Conservation (phyloP, 306 rosid species). For the Sicyos edulis region DNA sequence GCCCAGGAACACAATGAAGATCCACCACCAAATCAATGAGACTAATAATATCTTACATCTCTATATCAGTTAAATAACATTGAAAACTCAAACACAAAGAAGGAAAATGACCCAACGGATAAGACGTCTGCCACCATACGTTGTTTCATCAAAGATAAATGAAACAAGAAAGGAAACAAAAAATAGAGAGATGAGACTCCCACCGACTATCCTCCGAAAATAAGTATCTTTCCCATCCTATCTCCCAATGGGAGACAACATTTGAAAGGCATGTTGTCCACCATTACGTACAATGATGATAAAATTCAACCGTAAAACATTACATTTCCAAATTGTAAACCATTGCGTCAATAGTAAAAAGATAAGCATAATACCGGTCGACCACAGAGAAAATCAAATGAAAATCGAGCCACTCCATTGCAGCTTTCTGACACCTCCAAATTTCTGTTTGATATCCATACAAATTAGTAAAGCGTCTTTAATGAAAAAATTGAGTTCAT, state of each 20-base stretch:
- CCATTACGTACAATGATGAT: not conserved
- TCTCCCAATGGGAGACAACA: not conserved
- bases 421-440: constrained; percentile 81
- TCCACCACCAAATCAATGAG: too few relatives aligned
- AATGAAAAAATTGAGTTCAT: constrained; percentile 20
- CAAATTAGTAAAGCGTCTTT: constrained; percentile 17
- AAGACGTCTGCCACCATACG: too few relatives aligned
- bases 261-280: not conserved
- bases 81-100: too few relatives aligned
- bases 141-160: too few relatives aligned
- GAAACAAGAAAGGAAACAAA: too few relatives aligned
- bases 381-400: constrained; percentile 85
- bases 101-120: too few relatives aligned
- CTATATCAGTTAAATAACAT: too few relatives aligned
- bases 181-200: too few relatives aligned
- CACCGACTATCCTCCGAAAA: too few relatives aligned
- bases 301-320: not conserved
- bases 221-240: too few relatives aligned
- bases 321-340: not conserved
- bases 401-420: constrained; percentile 72
- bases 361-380: constrained; percentile 57
- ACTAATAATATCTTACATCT: too few relatives aligned
- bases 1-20: too few relatives aligned
- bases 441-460: constrained; percentile 40
- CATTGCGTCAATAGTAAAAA: constrained; percentile 15